Evolutionary conservation across 495 filamentous ascomycete species (phyloP), one percentile per base, ranked within the genome.

Genomic region (Evansstolkia leycettana): DNA sequence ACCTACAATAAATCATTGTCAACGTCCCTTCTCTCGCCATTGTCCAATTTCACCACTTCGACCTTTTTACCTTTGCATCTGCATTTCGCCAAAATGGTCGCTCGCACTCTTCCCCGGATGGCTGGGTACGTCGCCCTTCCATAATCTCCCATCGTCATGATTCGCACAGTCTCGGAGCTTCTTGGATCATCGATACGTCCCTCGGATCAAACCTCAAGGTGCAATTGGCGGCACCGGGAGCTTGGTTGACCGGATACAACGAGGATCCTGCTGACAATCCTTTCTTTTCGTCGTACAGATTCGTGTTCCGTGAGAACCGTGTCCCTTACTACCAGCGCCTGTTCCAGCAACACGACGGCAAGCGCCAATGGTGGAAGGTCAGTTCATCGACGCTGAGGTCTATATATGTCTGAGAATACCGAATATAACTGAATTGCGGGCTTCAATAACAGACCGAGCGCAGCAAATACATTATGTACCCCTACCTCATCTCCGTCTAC

Each of bases 351-450:
- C 75, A 88, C 48, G 82, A 84, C 60, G 78, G 84, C 52, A 66
- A 77, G 47, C 76, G 87, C 55, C 65, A 86, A 60, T 94, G 86
- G 86, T 73, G 72, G 58, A 86, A 92, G 67, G 87, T 93, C 58
- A 63, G 81, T 75, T 34, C 31, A 28, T 28, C 30, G 36, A 29
- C 29, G 16, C 18, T 11, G 24, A 8, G 7, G 26, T 28, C 0
- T 33, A 5, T 3, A 33, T 3, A 31, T 34, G 11, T n/a, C 36
- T 7, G 28, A 12, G 3, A 33, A n/a, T n/a, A n/a, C n/a, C n/a
- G n/a, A n/a, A n/a, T n/a, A n/a, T n/a, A n/a, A n/a, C n/a, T n/a
- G n/a, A n/a, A n/a, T n/a, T n/a, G 24, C 11, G 24, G 7, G 6
- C 24, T 6, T 26, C 7, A 11, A 26, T 11, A 41, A 19, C 39